Evolutionary conservation across 1,139 yeast genomes (phyloP).

Genomic region (Hemisphaericaspora xylanilytica): DNA sequence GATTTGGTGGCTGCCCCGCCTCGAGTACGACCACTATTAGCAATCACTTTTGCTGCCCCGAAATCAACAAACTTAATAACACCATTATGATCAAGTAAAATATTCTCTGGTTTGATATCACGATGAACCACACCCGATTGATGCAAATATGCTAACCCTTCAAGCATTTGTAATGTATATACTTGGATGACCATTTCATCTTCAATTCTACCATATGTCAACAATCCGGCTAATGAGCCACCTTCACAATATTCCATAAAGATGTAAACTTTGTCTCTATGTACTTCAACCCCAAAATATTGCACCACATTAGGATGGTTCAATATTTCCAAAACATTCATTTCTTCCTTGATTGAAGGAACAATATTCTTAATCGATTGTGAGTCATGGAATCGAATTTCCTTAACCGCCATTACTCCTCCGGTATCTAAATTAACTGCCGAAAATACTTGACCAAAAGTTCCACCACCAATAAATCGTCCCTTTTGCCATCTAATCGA

Average conservation of each 20-base stretch:
- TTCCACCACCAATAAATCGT: constrained; percentile 88
- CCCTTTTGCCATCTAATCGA: constrained; percentile 98
- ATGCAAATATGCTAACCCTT: constrained; percentile 92
- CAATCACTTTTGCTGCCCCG: constrained; percentile 96
- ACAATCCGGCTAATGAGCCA: constrained; percentile 81
- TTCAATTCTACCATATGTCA: constrained; percentile 86
- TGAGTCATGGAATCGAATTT: constrained; percentile 85
- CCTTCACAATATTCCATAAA: constrained; percentile 99
- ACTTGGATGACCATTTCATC: constrained; percentile 93
- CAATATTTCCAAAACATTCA: constrained; percentile 93
- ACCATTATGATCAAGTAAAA: constrained; percentile 86
- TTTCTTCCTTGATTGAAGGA: constrained; percentile 89
- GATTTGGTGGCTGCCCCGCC: constrained; percentile 13
- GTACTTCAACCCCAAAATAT: constrained; percentile 96
- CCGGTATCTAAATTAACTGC: constrained; percentile 94
- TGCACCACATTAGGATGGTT: constrained; percentile 96
- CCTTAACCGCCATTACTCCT: constrained; percentile 95
- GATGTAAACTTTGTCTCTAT: constrained; percentile 89
- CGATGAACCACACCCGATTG: constrained; percentile 96
- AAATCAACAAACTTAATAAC: constrained; percentile 94
- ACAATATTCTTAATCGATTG: constrained; percentile 83
- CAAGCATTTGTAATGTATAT: constrained; percentile 88
- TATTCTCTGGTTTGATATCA: constrained; percentile 94
- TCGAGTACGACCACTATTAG: constrained; percentile 58
- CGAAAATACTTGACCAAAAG: constrained; percentile 91